Conservation (phyloP, 2,329 filamentous ascomycete species). For the Didymellaceae sp. region DNA sequence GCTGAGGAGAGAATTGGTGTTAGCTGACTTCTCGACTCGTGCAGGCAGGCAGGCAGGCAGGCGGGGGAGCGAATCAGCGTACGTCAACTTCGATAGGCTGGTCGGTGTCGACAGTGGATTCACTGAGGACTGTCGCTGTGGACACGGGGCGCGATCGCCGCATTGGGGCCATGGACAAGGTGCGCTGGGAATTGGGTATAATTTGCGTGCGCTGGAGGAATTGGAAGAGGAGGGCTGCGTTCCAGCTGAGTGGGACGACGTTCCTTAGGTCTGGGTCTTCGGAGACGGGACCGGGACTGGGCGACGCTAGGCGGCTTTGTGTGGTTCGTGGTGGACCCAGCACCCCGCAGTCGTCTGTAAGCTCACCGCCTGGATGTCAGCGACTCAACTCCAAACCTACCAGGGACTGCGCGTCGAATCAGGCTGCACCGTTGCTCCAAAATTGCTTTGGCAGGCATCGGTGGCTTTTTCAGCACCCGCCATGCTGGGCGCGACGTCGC, state of each 20-base stretch:
- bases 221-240: conserved; percentile 10
- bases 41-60: too few relatives aligned
- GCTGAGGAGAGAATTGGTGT: conserved; percentile 29
- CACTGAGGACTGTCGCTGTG: conserved; percentile 9
- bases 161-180: conserved; percentile 3
- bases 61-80: conserved; percentile 10
- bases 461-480: conserved; percentile 11
- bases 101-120: conserved; percentile 1
- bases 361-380: conserved; percentile 11
- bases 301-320: conserved; percentile 7
- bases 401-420: conserved; percentile 8
- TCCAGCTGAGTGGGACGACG: conserved; percentile 19
- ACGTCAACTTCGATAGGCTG: conserved; percentile 14
- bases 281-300: conserved; percentile 10
- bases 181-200: background rate
- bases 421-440: background rate
- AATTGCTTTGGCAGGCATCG: background rate
- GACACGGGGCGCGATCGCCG: conserved; percentile 11
- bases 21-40: conserved; percentile 24
- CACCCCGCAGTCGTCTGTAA: conserved; percentile 10
- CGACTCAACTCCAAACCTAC: conserved; percentile 5
- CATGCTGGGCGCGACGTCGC: conserved; percentile 3
- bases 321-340: too few relatives aligned
- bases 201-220: conserved; percentile 7
- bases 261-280: conserved; percentile 17